Conservation (phyloP, 768 basidiomycete species). For the Russula earlei region DNA sequence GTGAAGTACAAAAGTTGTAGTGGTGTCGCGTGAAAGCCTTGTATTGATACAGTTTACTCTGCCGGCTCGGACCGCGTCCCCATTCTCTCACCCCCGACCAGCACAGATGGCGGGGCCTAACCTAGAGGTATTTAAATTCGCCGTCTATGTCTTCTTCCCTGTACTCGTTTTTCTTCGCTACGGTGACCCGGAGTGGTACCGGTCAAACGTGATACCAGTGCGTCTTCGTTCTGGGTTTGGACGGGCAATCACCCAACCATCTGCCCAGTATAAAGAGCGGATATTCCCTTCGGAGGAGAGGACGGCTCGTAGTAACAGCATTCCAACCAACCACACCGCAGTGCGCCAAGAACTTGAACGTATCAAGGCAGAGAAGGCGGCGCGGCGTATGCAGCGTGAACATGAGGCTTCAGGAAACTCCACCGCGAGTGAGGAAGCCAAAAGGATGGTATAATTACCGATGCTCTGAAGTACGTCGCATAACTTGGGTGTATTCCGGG, state of each 20-base stretch:
- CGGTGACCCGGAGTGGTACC: conserved; percentile 85
- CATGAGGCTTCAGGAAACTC: conserved; percentile 28
- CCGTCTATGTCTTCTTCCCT: conserved; percentile 77
- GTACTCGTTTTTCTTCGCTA: conserved; percentile 74
- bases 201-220: conserved; percentile 66
- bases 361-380: conserved; percentile 54
- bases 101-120: conserved; percentile 61
- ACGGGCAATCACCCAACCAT: background rate
- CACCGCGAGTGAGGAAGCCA: conserved; percentile 24
- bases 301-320: conserved; percentile 36
- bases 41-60: no score
- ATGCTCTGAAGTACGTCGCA: background rate
- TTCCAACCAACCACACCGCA: conserved; percentile 58
- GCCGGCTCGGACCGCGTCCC: no score
- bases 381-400: conserved; percentile 35
- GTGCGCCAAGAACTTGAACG: conserved; percentile 62
- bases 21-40: no score
- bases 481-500: background rate
- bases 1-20: no score
- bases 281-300: conserved; percentile 58
- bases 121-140: conserved; percentile 87
- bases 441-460: conserved; percentile 18
- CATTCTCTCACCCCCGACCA: no score
- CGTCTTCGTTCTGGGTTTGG: conserved; percentile 18
- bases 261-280: conserved; percentile 57